Base-by-base conservation (phyloP, 2,329 filamentous ascomycete species). In the Colletotrichum horii region DNA sequence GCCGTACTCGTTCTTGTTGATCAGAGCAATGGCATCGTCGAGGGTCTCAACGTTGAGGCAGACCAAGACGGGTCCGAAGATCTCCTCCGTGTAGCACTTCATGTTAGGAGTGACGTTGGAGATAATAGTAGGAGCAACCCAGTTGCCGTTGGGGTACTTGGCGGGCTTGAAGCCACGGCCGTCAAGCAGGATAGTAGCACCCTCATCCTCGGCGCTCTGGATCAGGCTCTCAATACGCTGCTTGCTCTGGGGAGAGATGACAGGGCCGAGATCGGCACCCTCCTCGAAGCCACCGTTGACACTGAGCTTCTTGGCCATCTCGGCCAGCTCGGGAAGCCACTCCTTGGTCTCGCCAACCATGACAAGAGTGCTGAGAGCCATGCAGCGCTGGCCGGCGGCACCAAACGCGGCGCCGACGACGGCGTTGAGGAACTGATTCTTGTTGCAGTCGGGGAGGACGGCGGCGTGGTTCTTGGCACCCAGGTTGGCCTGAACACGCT, bases 401-500 rank as follows among this genome's bases (percentile, higher is more conserved):
- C 95, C 95, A 79, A 97, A 97, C 26, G 95, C 95, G 38, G 95
- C 95, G 78, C 95, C 95, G 6, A 94, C 91, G 78, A 97, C 94
- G 58, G 94, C 93, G 86, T 96, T 97, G 81, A 97, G 87, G 79
- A 95, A 95, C 81, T 96, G 94, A 88, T 97, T 96, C 91, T 96
- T 96, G 89, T 97, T 96, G 88, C 93, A 94, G 87, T 97, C 95
- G 22, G 95, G 95, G 76, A 96, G 90, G 34, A 97, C 93, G 69
- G 94, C 94, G 32, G 94, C 94, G 84, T 97, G 95, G 89, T 97
- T 97, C 91, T 97, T 97, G 79, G 95, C 95, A 55, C 95, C 95
- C 77, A 97, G 87, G 86, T 97, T 97, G 83, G 95, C 95, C 87
- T 97, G 95, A 36, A 96, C 94, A 81, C 95, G 93, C 90, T 97